Evolutionary conservation across 2,329 filamentous ascomycete genomes (phyloP).

Genomic region (Colletotrichum higginsianum): DNA sequence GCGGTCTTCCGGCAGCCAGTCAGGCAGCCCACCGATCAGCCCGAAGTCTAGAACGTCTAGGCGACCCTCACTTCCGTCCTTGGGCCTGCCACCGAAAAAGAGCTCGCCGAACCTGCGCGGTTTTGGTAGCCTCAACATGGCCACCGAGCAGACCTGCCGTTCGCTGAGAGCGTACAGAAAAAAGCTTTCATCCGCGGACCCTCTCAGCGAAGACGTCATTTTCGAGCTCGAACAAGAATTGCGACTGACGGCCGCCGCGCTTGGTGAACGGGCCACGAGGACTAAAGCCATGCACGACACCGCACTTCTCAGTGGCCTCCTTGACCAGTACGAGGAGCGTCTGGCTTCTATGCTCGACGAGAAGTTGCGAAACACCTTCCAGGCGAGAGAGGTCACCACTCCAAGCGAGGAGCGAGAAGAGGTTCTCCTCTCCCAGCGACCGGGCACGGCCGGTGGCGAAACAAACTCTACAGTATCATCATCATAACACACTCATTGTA

Average conservation of each 20-base stretch:
- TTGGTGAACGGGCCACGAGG: slow-evolving; percentile 70
- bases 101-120: slow-evolving; percentile 64
- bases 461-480: slow-evolving; percentile 44
- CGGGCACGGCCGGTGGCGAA: slow-evolving; percentile 24
- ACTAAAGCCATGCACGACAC: slow-evolving; percentile 71
- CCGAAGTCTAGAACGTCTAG: slow-evolving; percentile 63
- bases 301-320: slow-evolving; percentile 70
- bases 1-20: slow-evolving; percentile 61
- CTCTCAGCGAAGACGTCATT: slow-evolving; percentile 71
- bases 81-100: slow-evolving; percentile 64
- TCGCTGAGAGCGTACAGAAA: slow-evolving; percentile 74
- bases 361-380: slow-evolving; percentile 70
- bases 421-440: slow-evolving; percentile 46
- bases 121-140: slow-evolving; percentile 71
- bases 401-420: slow-evolving; percentile 53
- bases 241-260: slow-evolving; percentile 72
- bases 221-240: slow-evolving; percentile 76
- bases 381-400: slow-evolving; percentile 49
- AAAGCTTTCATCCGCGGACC: slow-evolving; percentile 71
- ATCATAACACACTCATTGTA: slow-evolving; percentile 43
- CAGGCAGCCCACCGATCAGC: slow-evolving; percentile 65
- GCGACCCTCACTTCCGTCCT: slow-evolving; percentile 68
- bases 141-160: slow-evolving; percentile 76
- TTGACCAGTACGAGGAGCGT: slow-evolving; percentile 83
- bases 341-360: slow-evolving; percentile 81